Conservation (phyloP, 2,329 filamentous ascomycete species). For the Phyllosticta capitalensis region DNA sequence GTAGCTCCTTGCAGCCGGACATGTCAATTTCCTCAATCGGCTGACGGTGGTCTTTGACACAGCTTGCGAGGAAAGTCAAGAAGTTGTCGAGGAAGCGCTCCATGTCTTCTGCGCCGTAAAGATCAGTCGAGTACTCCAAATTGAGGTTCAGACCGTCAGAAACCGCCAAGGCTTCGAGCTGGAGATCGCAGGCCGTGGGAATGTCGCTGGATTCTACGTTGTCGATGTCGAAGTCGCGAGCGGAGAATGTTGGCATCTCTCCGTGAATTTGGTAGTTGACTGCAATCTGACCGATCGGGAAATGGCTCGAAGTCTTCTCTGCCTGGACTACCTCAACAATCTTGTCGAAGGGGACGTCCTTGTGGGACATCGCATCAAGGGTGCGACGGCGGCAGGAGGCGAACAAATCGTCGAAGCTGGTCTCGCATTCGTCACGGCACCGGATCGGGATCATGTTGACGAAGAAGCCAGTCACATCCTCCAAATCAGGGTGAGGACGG, state of each 20-base stretch:
- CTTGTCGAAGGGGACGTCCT: conserved; percentile 40
- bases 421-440: conserved; percentile 20
- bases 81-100: conserved; percentile 21
- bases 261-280: conserved; percentile 37
- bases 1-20: conserved; percentile 17
- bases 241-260: conserved; percentile 15
- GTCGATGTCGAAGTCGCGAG: conserved; percentile 18
- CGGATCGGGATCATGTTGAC: conserved; percentile 42
- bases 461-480: conserved; percentile 36
- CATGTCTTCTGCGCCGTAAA: conserved; percentile 18
- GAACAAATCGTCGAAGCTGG: conserved; percentile 18
- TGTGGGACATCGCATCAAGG: conserved; percentile 34
- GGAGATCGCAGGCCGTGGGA: conserved; percentile 16
- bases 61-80: conserved; percentile 16
- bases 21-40: conserved; percentile 17
- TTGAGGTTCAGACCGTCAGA: conserved; percentile 15
- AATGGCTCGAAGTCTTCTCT: conserved; percentile 28
- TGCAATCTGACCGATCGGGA: conserved; percentile 42
- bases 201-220: conserved; percentile 18
- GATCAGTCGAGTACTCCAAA: conserved; percentile 16
- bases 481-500: conserved; percentile 23
- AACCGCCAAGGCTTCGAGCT: conserved; percentile 16
- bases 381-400: conserved; percentile 12
- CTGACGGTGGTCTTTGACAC: conserved; percentile 18
- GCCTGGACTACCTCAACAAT: conserved; percentile 37